These are phyloP conservation scores for Gaeumannomyces sp. DNA, from an alignment of 2,329 filamentous ascomycete genomes.

Conservation along the genomic window DNA sequence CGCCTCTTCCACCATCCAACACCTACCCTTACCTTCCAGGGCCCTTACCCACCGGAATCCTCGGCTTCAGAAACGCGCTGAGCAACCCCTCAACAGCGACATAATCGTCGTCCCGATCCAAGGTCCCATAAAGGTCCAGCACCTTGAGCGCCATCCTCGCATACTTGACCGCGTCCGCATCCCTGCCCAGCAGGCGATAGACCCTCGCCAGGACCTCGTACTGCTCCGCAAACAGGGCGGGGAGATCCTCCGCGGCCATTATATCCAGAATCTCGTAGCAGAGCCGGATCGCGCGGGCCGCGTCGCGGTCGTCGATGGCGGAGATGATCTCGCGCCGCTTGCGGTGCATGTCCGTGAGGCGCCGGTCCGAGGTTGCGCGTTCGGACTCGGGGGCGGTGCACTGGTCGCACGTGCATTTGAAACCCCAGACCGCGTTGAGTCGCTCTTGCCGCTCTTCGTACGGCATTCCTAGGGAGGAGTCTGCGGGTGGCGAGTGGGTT, in stretches of 20 bases:
- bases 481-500: too few species aligned
- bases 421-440: slow-evolving; percentile 25
- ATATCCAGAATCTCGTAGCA: slow-evolving; percentile 23
- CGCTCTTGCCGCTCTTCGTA: slow-evolving; percentile 20
- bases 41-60: too few species aligned
- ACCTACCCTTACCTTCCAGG: too few species aligned
- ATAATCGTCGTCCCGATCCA: slow-evolving; percentile 22
- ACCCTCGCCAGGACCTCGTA: slow-evolving; percentile 28
- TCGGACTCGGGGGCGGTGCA: slow-evolving; percentile 46
- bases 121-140: slow-evolving; percentile 14
- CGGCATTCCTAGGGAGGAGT: slow-evolving; percentile 10
- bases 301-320: slow-evolving; percentile 22
- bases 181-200: slow-evolving; percentile 24
- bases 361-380: slow-evolving; percentile 29
- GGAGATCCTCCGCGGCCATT: slow-evolving; percentile 24
- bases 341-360: slow-evolving; percentile 22
- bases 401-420: slow-evolving; percentile 32
- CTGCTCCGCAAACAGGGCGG: slow-evolving; percentile 25
- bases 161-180: slow-evolving; percentile 22
- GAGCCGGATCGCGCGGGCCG: slow-evolving; percentile 22
- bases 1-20: too few species aligned
- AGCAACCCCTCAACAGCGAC: slow-evolving; percentile 14
- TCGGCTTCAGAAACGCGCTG: background rate
- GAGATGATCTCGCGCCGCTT: slow-evolving; percentile 21
- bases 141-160: slow-evolving; percentile 24